Conservation (phyloP, 176 grass and related monocot species). For the Luzula sylvatica region DNA sequence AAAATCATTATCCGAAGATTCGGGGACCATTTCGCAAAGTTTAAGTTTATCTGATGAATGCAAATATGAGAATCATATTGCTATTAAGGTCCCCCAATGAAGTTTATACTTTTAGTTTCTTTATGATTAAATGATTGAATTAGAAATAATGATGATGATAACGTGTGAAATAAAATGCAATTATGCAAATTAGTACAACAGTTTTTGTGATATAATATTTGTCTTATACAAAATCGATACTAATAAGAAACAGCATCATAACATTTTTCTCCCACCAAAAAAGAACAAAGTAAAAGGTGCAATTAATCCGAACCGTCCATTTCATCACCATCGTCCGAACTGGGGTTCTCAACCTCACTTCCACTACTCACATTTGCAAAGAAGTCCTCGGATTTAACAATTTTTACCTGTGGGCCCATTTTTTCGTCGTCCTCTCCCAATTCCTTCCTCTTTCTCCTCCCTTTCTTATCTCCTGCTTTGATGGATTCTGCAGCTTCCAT, state of each 20-base stretch:
- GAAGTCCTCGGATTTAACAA: conserved; percentile 51
- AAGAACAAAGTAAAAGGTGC: conserved; percentile 30
- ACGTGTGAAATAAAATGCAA: too few relatives aligned
- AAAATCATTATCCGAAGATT: conserved; percentile 25
- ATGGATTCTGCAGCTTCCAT: conserved; percentile 73
- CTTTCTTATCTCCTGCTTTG: conserved; percentile 31
- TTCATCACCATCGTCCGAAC: conserved; percentile 62
- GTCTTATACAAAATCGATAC: too few relatives aligned
- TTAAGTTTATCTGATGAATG: conserved; percentile 18
- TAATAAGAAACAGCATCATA: conserved; percentile 8
- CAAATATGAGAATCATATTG: conserved; percentile 41
- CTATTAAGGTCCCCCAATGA: conserved; percentile 47
- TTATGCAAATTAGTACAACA: conserved; percentile 16
- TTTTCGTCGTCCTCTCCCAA: conserved; percentile 30
- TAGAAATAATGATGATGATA: too few relatives aligned
- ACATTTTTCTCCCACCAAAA: background rate
- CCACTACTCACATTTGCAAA: conserved; percentile 42
- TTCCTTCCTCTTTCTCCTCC: conserved; percentile 67
- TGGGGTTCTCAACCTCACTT: conserved; percentile 85
- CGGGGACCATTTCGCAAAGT: background rate
- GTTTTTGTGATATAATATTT: background rate
- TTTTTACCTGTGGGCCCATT: conserved; percentile 30
- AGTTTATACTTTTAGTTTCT: background rate
- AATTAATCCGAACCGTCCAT: conserved; percentile 72
- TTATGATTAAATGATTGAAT: too few relatives aligned